Percentiles rank a stretch among this genome's conserved stretches.
These are phyloP conservation scores for Pseudogymnoascus sp. DNA, from an alignment of 2,329 filamentous ascomycete species.

Conservation along the genomic window DNA sequence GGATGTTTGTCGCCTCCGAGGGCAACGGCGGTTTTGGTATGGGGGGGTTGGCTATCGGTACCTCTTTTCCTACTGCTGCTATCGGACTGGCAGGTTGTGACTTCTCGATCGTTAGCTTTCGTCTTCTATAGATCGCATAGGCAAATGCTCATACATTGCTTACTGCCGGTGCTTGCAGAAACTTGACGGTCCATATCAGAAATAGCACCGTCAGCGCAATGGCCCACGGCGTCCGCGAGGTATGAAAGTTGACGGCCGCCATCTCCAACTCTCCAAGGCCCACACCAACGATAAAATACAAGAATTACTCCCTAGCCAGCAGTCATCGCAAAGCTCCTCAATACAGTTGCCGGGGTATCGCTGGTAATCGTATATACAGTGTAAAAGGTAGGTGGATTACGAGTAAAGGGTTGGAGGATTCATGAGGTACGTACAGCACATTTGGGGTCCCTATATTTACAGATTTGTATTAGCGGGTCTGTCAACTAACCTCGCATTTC, in stretches of 20 bases:
- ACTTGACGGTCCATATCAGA: constrained; percentile 10
- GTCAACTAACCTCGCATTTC: not conserved
- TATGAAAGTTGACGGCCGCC: not conserved
- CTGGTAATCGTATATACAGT: not conserved
- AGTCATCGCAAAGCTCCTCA: not conserved
- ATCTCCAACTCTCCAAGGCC: not conserved
- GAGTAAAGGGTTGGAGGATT: not conserved
- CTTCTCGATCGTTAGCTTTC: not conserved
- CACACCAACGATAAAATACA: not conserved
- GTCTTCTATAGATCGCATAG: not conserved
- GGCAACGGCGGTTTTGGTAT: not conserved
- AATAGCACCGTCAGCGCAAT: constrained; percentile 8
- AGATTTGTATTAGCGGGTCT: not conserved
- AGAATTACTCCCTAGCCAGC: not conserved
- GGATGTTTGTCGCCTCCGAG: not conserved
- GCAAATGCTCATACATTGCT: not conserved
- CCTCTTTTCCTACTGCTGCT: not conserved
- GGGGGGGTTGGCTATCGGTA: not conserved
- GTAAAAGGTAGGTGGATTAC: not conserved
- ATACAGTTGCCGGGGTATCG: not conserved
- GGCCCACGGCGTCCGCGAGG: not conserved
- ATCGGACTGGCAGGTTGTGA: not conserved
- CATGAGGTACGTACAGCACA: not conserved
- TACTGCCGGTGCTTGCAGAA: constrained; percentile 6
- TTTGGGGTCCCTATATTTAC: not conserved